Base-by-base conservation (phyloP, 2,329 filamentous ascomycete species). In the Fusarium caatingaense region DNA sequence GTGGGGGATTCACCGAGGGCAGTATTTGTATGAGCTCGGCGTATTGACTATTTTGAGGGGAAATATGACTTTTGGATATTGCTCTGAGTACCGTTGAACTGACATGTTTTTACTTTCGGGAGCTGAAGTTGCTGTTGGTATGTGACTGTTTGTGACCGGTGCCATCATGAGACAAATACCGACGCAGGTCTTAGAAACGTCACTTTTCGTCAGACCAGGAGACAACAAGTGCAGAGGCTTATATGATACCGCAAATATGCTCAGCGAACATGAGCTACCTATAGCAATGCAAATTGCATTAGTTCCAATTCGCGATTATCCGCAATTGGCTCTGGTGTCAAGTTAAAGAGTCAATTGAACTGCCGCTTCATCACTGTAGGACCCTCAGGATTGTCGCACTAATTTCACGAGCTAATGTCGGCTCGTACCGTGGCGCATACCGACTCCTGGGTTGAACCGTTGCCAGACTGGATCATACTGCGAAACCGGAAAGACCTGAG, bases 201-300 rank as follows among this genome's bases (percentile, higher is more conserved):
- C 34, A 53, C 6, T 7, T 4, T 37, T 37, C 10, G 6, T 37
- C 34, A n/a, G 18, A 2, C 4, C 3, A n/a, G n/a, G 16, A 37
- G 6, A 37, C 16, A 11, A 2, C 32, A 11, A 11, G 1, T 37
- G 3, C 1, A 37, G 32, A 2, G 0, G 16, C 1, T 0, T 4
- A 10, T 34, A 3, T 18, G 15, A 5, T 34, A 18, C 4, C 2
- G 2, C 0, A 28, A 6, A 7, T 13, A 1, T 28, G 28, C 12
- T 13, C 27, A 7, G 7, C 2, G 27, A 28, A 6, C 27, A 7
- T 13, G 6, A 12, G 27, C 27, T 28, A 12, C 4, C 11, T 12
- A 10, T 27, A 27, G 10, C 10, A 11, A 27, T 11, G 4, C 13
- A 15, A 8, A 1, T 30, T 15, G 7, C 13, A 32, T 9, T 2